A percentile compares a stretch with the other conserved stretches of the same genome.
Conservation (phyloP, 2,329 filamentous ascomycete species). For the Penicillium sp. region DNA sequence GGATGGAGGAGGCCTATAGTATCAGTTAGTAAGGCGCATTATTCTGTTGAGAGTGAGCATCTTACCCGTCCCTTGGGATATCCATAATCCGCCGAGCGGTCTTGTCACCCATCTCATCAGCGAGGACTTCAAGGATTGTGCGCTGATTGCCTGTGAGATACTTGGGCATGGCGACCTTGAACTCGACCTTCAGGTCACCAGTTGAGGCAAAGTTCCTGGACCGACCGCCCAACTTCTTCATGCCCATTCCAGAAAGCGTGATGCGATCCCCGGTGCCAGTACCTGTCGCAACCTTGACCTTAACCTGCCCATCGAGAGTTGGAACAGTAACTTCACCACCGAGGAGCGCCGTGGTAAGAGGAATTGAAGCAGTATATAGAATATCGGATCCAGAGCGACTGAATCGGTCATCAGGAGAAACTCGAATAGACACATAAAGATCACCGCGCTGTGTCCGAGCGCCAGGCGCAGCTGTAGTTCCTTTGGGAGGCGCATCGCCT, state of each 20-base stretch:
- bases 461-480: conserved; percentile 67
- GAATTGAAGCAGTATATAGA: conserved; percentile 87
- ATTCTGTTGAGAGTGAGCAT: background rate
- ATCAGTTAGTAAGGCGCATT: conserved; percentile 8
- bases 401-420: conserved; percentile 89
- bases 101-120: conserved; percentile 94
- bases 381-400: conserved; percentile 86
- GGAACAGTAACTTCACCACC: conserved; percentile 90
- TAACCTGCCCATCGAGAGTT: conserved; percentile 87
- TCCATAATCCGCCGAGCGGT: conserved; percentile 93
- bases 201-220: conserved; percentile 58
- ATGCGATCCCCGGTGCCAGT: conserved; percentile 92
- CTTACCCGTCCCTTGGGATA: conserved; percentile 64
- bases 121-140: conserved; percentile 91
- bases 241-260: conserved; percentile 87
- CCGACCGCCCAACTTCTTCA: conserved; percentile 79
- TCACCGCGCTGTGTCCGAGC: conserved; percentile 77
- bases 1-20: conserved; percentile 30
- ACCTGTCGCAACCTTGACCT: conserved; percentile 87
- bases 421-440: conserved; percentile 86
- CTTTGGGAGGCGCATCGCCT: conserved; percentile 83
- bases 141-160: conserved; percentile 90
- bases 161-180: conserved; percentile 94
- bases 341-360: conserved; percentile 88
- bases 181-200: conserved; percentile 91